phyloP scores from a whole-genome alignment of 2,329 filamentous ascomycete species.

The Macrophomina phaseolina region DNA sequence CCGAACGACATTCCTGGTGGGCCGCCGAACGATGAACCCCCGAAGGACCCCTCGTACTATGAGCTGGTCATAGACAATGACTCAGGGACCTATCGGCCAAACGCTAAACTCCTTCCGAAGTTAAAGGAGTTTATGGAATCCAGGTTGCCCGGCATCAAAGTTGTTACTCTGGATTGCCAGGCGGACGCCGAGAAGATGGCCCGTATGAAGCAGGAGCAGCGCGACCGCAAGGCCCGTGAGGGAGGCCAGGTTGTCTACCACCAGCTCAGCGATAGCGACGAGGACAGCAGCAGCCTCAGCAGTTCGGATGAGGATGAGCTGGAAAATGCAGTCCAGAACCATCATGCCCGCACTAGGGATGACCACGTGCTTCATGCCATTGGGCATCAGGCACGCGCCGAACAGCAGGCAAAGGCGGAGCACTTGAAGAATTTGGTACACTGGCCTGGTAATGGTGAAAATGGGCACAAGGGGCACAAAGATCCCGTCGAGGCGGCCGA shows the following conservation, averaged over 20 bases:
- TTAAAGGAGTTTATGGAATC: constrained; percentile 72
- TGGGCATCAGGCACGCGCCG: constrained; percentile 13
- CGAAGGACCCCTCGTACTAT: constrained; percentile 67
- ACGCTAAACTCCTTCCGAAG: constrained; percentile 74
- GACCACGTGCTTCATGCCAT: constrained; percentile 14
- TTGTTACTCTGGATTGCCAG: constrained; percentile 76
- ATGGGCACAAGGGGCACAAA: constrained; percentile 11
- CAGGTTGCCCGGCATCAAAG: constrained; percentile 78
- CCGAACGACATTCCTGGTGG: constrained; percentile 56
- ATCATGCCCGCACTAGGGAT: constrained; percentile 19
- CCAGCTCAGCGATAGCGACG: constrained; percentile 52
- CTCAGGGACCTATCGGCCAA: constrained; percentile 89
- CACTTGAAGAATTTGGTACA: constrained; percentile 25
- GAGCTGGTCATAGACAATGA: constrained; percentile 95
- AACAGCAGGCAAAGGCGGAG: constrained; percentile 27
- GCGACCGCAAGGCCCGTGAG: constrained; percentile 71
- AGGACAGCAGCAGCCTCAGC: constrained; percentile 59
- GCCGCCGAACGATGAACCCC: constrained; percentile 49
- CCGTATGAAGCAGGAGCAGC: constrained; percentile 77
- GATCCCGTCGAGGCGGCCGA: constrained; percentile 14
- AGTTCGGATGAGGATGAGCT: constrained; percentile 65
- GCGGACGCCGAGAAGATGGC: constrained; percentile 73
- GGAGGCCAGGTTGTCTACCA: constrained; percentile 60
- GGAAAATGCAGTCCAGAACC: constrained; percentile 44
- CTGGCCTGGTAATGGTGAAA: constrained; percentile 11